A percentile compares a stretch with the other conserved stretches of the same genome.
Evolutionary conservation across 2,329 filamentous ascomycete species (phyloP).

Genomic region (Epichloe sylvatica): DNA sequence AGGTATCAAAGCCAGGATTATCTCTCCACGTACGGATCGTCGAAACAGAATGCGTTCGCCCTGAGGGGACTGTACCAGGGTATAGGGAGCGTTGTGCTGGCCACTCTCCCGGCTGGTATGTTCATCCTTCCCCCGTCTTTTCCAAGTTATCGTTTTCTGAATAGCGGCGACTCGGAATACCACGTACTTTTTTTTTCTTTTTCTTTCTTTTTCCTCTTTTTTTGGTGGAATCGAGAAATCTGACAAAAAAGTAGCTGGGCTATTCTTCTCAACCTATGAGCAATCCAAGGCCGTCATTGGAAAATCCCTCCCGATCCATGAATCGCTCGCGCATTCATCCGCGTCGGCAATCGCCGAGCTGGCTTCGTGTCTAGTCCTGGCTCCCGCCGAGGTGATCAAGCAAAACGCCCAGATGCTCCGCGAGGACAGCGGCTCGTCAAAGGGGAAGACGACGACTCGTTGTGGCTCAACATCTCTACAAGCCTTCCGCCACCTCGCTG

Average conservation of each 20-base stretch:
- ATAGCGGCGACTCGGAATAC: too few relatives aligned
- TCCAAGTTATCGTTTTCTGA: too few relatives aligned
- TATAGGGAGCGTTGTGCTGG: slow-evolving; percentile 69
- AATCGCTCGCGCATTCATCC: slow-evolving; percentile 55
- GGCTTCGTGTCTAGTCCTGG: slow-evolving; percentile 73
- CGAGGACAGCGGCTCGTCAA: slow-evolving; percentile 7
- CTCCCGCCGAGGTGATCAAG: slow-evolving; percentile 82
- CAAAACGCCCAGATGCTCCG: slow-evolving; percentile 81
- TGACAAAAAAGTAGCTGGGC: slow-evolving; percentile 41
- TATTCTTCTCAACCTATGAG: slow-evolving; percentile 88
- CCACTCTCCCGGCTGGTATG: slow-evolving; percentile 73
- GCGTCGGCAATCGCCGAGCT: slow-evolving; percentile 69
- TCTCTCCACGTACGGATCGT: slow-evolving; percentile 46
- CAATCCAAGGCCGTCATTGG: slow-evolving; percentile 52
- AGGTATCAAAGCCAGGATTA: slow-evolving; percentile 70
- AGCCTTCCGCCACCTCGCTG: slow-evolving; percentile 35
- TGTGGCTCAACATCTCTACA: slow-evolving; percentile 28
- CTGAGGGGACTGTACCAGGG: slow-evolving; percentile 76
- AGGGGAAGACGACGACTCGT: slow-evolving; percentile 10
- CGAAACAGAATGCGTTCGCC: slow-evolving; percentile 37
- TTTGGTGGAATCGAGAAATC: too few relatives aligned
- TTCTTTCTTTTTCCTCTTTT: too few relatives aligned
- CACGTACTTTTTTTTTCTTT: too few relatives aligned
- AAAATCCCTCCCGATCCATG: slow-evolving; percentile 40
- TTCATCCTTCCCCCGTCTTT: neutral